Percentiles rank a stretch among this genome's conserved stretches.
These are phyloP conservation scores for Wickerhamiella alocasiicola DNA, from an alignment of 805 yeast species.

Conservation along the genomic window DNA sequence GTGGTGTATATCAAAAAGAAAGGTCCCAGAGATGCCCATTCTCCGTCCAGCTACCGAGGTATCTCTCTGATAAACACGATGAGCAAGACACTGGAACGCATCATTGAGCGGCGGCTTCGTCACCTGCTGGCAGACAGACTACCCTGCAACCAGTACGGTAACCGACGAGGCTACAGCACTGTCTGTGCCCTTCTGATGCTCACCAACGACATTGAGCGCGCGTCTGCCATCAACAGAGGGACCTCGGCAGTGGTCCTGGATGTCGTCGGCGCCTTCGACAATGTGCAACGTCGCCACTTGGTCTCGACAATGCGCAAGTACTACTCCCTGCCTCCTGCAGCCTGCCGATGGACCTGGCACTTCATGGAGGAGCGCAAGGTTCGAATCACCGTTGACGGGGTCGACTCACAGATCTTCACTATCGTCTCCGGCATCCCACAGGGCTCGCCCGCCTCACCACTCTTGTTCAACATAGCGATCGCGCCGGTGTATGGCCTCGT, in stretches of 20 bases:
- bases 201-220: neutral
- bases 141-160: neutral
- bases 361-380: neutral
- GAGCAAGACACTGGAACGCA: neutral
- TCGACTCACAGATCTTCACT: neutral
- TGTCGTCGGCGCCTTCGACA: neutral
- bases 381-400: neutral
- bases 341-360: neutral
- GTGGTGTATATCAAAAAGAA: neutral
- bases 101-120: neutral
- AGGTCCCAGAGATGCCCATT: neutral
- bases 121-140: neutral
- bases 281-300: neutral
- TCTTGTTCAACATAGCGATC: neutral
- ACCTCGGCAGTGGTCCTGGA: neutral
- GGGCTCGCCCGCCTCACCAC: neutral
- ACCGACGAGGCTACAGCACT: slow-evolving; percentile 2
- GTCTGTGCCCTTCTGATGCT: neutral
- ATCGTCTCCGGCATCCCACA: neutral
- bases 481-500: neutral
- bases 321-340: neutral
- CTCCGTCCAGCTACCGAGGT: neutral
- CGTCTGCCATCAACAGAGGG: neutral
- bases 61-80: neutral
- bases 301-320: neutral